Base-by-base conservation (phyloP, 352 stramenopile genomes). In the Pythium folliculosum region DNA sequence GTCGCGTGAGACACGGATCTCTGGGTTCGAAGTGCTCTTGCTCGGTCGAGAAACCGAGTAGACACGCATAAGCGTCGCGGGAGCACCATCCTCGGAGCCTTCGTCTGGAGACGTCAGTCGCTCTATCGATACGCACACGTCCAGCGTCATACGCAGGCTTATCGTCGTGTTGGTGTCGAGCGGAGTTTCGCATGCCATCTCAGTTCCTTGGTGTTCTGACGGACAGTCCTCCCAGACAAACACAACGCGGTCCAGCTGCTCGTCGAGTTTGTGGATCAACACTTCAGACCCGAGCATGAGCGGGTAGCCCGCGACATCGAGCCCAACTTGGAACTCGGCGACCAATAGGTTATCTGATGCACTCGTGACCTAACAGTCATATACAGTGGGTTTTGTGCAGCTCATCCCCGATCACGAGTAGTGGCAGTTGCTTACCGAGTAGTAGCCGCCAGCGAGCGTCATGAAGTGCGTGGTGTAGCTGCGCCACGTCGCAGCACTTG, bases 91-190 rank as follows among this genome's bases (percentile, higher is more conserved):
- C 5, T 10, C 48, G 10, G 14, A 6, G 23, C 10, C 23, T 6
- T 54, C 9, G 21, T n/a, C 22, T 7, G 7, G 27, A 14, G 48
- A 30, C 9, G 14, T 17, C 6, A 54, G 21, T 54, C 37, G 25
- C 17, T 58, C 51, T 6, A 58, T 23, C 17, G 27, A 60, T 8
- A 60, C 53, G 32, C 53, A 60, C 8, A 27, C 53, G n/a, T 49
- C 40, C 7, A 60, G 37, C 19, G 40, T 17, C 12, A 50, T 14
- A 10, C 37, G 32, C 13, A 45, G 8, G 4, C 10, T 27, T 6
- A 25, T 58, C 13, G 27, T 23, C n/a, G n/a, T n/a, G n/a, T n/a
- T n/a, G n/a, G n/a, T n/a, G n/a, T n/a, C n/a, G n/a, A n/a, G n/a
- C n/a, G n/a, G n/a, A n/a, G n/a, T n/a, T n/a, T n/a, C n/a, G n/a